Evolutionary conservation across 1,284 basidiomycete genomes (phyloP).

Genomic region (Leucoagaricus sp.): DNA sequence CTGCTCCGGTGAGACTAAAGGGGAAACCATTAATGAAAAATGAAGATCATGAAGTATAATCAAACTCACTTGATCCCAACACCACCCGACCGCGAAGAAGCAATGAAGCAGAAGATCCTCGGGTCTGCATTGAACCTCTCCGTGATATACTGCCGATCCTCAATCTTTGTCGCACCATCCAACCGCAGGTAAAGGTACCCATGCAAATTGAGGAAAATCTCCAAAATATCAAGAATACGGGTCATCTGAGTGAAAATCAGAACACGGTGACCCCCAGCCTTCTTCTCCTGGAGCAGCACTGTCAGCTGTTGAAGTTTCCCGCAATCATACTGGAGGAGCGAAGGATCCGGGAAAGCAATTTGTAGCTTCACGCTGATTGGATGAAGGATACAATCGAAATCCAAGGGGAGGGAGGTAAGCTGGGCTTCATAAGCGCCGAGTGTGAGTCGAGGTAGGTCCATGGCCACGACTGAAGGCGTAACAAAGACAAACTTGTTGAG

Average conservation of each 20-base stretch:
- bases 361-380: constrained; percentile 81
- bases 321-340: constrained; percentile 93
- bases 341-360: constrained; percentile 92
- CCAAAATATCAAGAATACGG: constrained; percentile 90
- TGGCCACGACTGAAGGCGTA: constrained; percentile 80
- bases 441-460: constrained; percentile 68
- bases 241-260: constrained; percentile 99
- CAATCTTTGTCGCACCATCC: constrained; percentile 95
- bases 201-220: constrained; percentile 91
- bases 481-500: constrained; percentile 83
- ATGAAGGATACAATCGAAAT: constrained; percentile 74
- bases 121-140: constrained; percentile 95
- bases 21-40: constrained; percentile 7
- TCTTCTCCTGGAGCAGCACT: constrained; percentile 79
- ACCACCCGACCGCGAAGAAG: constrained; percentile 91
- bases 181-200: constrained; percentile 93
- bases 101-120: constrained; percentile 93
- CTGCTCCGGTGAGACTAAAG: constrained; percentile 86
- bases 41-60: not conserved
- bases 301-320: constrained; percentile 92
- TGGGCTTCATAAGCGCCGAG: constrained; percentile 46
- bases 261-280: constrained; percentile 85
- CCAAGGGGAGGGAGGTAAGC: constrained; percentile 35
- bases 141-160: constrained; percentile 93
- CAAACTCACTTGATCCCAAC: constrained; percentile 89